phyloP scores from a whole-genome alignment of 1,284 basidiomycete genomes.

The Pseudozyma sp. region DNA sequence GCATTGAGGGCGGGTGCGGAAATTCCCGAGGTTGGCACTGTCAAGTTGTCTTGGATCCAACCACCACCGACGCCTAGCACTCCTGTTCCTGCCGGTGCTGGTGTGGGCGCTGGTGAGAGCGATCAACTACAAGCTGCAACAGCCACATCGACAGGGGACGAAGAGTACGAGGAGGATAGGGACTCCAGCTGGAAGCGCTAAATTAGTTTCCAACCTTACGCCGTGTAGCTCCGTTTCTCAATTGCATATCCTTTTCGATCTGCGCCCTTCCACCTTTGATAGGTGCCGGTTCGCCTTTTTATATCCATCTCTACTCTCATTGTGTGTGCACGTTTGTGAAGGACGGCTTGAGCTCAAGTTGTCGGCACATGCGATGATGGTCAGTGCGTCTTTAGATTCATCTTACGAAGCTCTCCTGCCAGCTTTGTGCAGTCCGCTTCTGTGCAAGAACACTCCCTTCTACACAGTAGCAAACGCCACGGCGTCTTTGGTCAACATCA shows the following conservation, averaged over 20 bases:
- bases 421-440: no score
- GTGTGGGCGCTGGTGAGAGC: background rate
- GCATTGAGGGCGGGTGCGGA: slow-evolving; percentile 56
- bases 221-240: background rate
- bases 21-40: slow-evolving; percentile 58
- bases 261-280: background rate
- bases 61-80: slow-evolving; percentile 14
- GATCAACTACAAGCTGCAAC: background rate
- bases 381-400: no score
- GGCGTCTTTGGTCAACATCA: no score
- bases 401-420: no score
- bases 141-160: slow-evolving; percentile 19
- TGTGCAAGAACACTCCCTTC: no score
- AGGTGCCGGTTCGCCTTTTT: background rate
- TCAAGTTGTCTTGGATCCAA: slow-evolving; percentile 62
- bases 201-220: background rate
- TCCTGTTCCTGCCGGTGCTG: slow-evolving; percentile 4
- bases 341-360: no score
- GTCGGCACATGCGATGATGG: no score
- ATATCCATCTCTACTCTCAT: no score
- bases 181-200: slow-evolving; percentile 62
- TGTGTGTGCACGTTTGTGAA: no score
- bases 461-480: no score
- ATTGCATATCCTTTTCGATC: slow-evolving; percentile 3
- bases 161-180: slow-evolving; percentile 48